phyloP scores from a whole-genome alignment of 164 flowering plant species.

The Tinospora cordifolia region DNA sequence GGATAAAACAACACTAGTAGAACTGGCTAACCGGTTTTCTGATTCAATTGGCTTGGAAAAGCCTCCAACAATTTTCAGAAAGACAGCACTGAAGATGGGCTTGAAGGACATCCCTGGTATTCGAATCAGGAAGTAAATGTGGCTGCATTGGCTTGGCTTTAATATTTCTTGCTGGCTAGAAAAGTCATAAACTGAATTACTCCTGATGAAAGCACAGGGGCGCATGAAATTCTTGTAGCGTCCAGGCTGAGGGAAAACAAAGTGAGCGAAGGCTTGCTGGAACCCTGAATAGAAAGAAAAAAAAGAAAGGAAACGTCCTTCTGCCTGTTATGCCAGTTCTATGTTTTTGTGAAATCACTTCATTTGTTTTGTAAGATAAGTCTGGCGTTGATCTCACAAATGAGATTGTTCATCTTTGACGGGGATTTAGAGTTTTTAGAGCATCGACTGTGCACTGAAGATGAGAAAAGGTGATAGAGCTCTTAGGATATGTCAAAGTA shows the following conservation, averaged over 20 bases:
- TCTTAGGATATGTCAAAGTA: no score
- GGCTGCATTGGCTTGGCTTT: not conserved
- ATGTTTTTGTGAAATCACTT: no score
- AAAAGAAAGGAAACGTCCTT: no score
- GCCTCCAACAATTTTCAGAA: slow-evolving; percentile 71
- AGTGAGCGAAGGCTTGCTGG: no score
- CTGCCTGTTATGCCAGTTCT: no score
- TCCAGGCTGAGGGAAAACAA: not conserved
- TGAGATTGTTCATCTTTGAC: no score
- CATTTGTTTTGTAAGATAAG: no score
- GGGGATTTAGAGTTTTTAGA: no score
- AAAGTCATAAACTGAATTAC: not conserved
- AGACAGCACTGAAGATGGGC: slow-evolving; percentile 88
- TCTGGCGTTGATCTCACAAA: no score
- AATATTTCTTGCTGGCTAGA: not conserved
- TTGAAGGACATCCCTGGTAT: slow-evolving; percentile 83
- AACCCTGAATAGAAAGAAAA: no score
- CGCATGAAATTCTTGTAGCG: not conserved
- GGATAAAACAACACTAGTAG: slow-evolving; percentile 79
- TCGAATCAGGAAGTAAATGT: slow-evolving; percentile 43
- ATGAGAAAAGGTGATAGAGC: no score
- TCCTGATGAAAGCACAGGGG: not conserved
- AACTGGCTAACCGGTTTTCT: slow-evolving; percentile 59
- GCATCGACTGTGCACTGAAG: no score
- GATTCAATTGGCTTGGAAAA: slow-evolving; percentile 64